Evolutionary conservation across 208 protist species (phyloP).

Genomic region (Trypanosoma grayi): DNA sequence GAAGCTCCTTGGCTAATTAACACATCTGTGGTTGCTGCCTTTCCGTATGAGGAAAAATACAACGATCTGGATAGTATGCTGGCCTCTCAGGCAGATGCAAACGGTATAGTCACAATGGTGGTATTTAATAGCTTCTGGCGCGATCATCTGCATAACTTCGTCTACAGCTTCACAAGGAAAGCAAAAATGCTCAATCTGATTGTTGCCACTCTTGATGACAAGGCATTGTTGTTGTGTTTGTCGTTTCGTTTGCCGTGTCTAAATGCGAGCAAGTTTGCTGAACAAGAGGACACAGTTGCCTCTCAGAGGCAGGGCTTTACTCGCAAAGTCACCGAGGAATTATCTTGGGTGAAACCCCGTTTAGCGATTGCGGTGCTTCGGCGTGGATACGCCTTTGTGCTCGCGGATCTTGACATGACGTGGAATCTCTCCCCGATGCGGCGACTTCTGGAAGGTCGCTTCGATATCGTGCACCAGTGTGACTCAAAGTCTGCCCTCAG

Average conservation of each 20-base stretch:
- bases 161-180: constrained; percentile 24
- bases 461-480: constrained; percentile 29
- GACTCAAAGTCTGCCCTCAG: constrained; percentile 8
- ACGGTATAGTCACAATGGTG: constrained; percentile 21
- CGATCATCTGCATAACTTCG: constrained; percentile 38
- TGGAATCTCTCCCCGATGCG: constrained; percentile 22
- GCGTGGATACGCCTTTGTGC: constrained; percentile 24
- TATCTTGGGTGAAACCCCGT: constrained; percentile 37
- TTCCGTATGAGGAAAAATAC: constrained; percentile 32
- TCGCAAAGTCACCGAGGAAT: constrained; percentile 30
- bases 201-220: constrained; percentile 27
- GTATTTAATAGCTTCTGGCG: constrained; percentile 37
- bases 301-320: constrained; percentile 5
- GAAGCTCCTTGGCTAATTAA: constrained; percentile 30
- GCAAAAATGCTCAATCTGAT: constrained; percentile 26
- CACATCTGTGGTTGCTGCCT: neutral
- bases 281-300: constrained; percentile 4
- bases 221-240: constrained; percentile 14
- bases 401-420: constrained; percentile 31
- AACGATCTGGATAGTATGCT: constrained; percentile 25
- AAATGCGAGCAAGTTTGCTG: constrained; percentile 24
- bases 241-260: constrained; percentile 27
- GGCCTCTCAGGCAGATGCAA: constrained; percentile 10
- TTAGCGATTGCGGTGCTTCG: constrained; percentile 27
- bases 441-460: constrained; percentile 4